Conservation (phyloP, 2,329 filamentous ascomycete species). For the Epichloe gansuensis region DNA sequence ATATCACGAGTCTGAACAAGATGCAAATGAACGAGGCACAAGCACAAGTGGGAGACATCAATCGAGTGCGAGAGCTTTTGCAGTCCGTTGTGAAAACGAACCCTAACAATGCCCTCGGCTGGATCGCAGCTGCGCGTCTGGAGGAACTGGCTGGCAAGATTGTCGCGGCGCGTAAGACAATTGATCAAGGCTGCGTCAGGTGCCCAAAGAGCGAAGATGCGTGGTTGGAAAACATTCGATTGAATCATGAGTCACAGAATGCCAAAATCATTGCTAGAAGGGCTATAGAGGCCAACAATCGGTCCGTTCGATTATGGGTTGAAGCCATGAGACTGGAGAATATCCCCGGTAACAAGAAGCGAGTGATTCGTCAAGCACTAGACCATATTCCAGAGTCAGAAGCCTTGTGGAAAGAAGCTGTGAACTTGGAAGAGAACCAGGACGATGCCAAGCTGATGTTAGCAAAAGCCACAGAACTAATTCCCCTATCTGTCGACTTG, state of each 20-base stretch:
- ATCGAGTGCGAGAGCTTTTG: constrained; percentile 80
- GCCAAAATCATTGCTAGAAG: constrained; percentile 91
- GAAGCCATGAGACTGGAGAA: constrained; percentile 89
- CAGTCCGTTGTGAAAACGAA: constrained; percentile 97
- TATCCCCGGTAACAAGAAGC: constrained; percentile 73
- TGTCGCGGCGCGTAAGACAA: constrained; percentile 76
- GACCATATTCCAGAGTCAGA: constrained; percentile 92
- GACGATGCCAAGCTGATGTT: constrained; percentile 79
- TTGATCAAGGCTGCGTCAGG: constrained; percentile 75
- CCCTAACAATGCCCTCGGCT: constrained; percentile 83
- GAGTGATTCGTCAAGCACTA: constrained; percentile 80
- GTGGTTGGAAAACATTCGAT: constrained; percentile 89
- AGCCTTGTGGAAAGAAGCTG: constrained; percentile 93
- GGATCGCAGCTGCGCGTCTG: constrained; percentile 85
- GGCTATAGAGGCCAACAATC: constrained; percentile 82
- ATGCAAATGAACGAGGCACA: constrained; percentile 68
- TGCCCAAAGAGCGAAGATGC: constrained; percentile 91
- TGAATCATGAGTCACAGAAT: constrained; percentile 76
- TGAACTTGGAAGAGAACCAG: constrained; percentile 85
- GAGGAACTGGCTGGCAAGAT: constrained; percentile 90
- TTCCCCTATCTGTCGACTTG: constrained; percentile 83
- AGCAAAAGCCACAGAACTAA: constrained; percentile 89
- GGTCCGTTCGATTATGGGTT: constrained; percentile 82
- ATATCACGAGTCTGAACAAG: constrained; percentile 81
- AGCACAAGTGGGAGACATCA: constrained; percentile 84